Base-by-base conservation (phyloP, 2,329 filamentous ascomycete species). In the Sclerotinia glacialis region DNA sequence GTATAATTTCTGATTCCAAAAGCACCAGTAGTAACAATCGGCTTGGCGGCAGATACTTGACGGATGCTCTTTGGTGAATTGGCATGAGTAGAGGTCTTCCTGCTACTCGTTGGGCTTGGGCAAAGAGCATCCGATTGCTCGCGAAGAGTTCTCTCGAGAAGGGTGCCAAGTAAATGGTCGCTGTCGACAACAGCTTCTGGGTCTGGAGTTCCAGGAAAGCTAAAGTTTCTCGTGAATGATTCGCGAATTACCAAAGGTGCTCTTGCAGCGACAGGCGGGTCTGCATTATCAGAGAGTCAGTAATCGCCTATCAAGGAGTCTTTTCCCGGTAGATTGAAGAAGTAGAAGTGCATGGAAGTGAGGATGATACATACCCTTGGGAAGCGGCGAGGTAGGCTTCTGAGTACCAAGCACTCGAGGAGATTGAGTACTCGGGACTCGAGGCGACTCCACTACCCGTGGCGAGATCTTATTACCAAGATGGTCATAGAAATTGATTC, bases 121-220 rank as follows among this genome's bases (percentile, higher is more conserved):
- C 65, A 65, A 34, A 73, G 71, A 9, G 67, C 60, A 40, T 72
- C 67, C 23, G 71, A 72, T 63, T 74, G 70, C 11, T 67, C 69
- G 18, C 71, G 69, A 47, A 71, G 72, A 21, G 71, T 71, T 34
- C 72, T 66, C 44, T 73, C 71, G 0, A 74, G 67, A n/a, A 72
- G 55, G n/a, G 68, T 31, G 16, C 72, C 68, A n/a, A 73, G 72
- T 26, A 74, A 58, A 18, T 67, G 23, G 34, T 61, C 58, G 44
- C 28, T 37, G 23, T 61, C 31, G 55, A 44, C 34, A 31, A 61
- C 18, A 12, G 21, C 44, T 40, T 58, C 52, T 37, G 62, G 42
- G 14, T 58, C 52, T n/a, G 52, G 42, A 40, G 44, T 59, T 47
- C 42, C 52, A 49, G 62, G 52, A 28, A 47, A 56, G 52, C 26